Base-by-base conservation (phyloP, 2,329 filamentous ascomycete species). In the Aureobasidium mangrovei region DNA sequence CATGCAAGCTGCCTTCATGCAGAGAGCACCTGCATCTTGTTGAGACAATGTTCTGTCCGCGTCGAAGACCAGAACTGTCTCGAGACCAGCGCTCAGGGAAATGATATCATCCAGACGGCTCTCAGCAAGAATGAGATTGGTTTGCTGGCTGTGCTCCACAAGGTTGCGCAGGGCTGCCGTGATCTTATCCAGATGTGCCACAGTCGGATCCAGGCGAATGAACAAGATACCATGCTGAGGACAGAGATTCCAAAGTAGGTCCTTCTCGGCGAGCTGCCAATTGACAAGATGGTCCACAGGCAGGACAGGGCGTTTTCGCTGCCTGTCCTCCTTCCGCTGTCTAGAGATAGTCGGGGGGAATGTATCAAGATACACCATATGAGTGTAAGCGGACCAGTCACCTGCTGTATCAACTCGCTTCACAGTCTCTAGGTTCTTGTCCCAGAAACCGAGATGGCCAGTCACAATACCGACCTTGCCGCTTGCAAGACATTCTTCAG, bases 401-500 rank as follows among this genome's bases (percentile, higher is more conserved):
- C 60, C 65, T 2, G 64, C 8, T 0, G 77, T 82, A 48, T 65
- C 71, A 0, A 79, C 71, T 24, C 27, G 29, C 10, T 44, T 12
- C 4, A 57, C 12, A 0, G 62, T 18, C 32, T 62, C 56, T 0
- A 70, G 60, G 1, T 62, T 62, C 28, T 76, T 69, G 0, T 57
- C 3, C 77, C 77, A 82, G 58, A 83, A 77, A 68, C 76, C 77
- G 61, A 70, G 76, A 61, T 84, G 78, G 0, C 79, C 79, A 4
- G 76, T 66, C 3, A 84, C 75, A 2, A 85, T 60, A 1, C 64
- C 80, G 4, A 64, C 57, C 55, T 64, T 67, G 0, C 67, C 61
- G 7, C 45, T 70, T 0, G 60, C 9, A 1, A 53, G 42, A 53
- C 74, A 77, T 6, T 72, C 58, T 0, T 69, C 43, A 26, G 57